These are phyloP conservation scores for Globisporangium apiculatum DNA, from an alignment of 352 stramenopile genomes.

Conservation along the genomic window DNA sequence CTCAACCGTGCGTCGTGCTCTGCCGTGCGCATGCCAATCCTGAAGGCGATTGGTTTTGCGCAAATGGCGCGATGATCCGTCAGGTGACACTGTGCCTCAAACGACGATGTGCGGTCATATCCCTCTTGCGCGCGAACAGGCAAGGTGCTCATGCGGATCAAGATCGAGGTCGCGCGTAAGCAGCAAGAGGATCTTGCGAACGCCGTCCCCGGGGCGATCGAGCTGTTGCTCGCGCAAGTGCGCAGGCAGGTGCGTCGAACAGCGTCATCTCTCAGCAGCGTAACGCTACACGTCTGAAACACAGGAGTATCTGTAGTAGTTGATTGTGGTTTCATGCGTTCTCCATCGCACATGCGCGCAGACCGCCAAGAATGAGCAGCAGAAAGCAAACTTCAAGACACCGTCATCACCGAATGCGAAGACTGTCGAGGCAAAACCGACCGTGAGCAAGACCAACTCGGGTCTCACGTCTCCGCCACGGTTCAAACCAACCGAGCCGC, in stretches of 20 bases:
- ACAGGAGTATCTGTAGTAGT: too few relatives aligned
- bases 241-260: slow-evolving; percentile 25
- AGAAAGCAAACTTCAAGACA: slow-evolving; percentile 15
- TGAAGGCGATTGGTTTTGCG: too few relatives aligned
- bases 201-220: slow-evolving; percentile 30
- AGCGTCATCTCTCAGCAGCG: too few relatives aligned
- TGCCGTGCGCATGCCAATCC: not conserved
- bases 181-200: slow-evolving; percentile 40
- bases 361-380: slow-evolving; percentile 12
- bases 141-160: slow-evolving; percentile 38
- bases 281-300: too few relatives aligned
- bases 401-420: not conserved
- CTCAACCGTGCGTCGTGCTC: slow-evolving; percentile 32
- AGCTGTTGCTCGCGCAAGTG: slow-evolving; percentile 32
- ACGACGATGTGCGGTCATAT: too few relatives aligned
- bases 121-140: slow-evolving; percentile 11
- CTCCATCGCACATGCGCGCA: not conserved
- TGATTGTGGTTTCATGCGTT: not conserved
- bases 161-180: slow-evolving; percentile 33
- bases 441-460: not conserved
- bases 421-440: not conserved
- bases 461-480: slow-evolving; percentile 4
- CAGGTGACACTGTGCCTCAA: not conserved
- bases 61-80: too few relatives aligned
- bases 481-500: not conserved